Evolutionary conservation across 805 yeast genomes (phyloP).

Genomic region (Debaryomyces tyrocola): DNA sequence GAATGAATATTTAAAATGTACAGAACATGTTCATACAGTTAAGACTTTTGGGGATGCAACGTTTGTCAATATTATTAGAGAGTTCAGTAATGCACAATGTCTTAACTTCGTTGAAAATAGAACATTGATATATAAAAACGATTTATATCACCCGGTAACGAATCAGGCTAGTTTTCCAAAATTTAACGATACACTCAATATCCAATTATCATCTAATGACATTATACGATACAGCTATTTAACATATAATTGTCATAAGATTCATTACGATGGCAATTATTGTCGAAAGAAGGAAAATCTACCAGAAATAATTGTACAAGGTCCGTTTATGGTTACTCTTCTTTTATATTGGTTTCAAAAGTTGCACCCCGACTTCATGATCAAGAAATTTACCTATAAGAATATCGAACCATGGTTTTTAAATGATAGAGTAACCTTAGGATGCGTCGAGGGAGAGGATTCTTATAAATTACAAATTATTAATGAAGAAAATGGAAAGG

Average conservation of each 20-base stretch:
- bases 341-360: conserved; percentile 51
- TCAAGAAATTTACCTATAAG: conserved; percentile 45
- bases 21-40: conserved; percentile 50
- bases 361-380: conserved; percentile 10
- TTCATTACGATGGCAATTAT: conserved; percentile 70
- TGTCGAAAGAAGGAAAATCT: conserved; percentile 57
- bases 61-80: conserved; percentile 58
- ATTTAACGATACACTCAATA: background rate
- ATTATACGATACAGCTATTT: conserved; percentile 69
- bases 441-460: conserved; percentile 6
- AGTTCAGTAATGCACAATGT: conserved; percentile 30
- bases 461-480: conserved; percentile 24
- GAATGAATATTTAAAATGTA: conserved; percentile 46
- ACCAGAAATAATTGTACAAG: conserved; percentile 68
- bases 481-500: background rate
- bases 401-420: conserved; percentile 52
- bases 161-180: background rate
- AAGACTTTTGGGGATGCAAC: conserved; percentile 35
- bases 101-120: conserved; percentile 51
- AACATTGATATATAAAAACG: conserved; percentile 59
- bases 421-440: conserved; percentile 26
- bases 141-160: background rate
- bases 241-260: conserved; percentile 79
- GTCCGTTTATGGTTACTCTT: conserved; percentile 72
- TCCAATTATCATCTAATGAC: conserved; percentile 17